A percentile compares a stretch with the other conserved stretches of the same genome.
phyloP scores from a whole-genome alignment of 176 grass and related monocot species.

The Musa itinerans region DNA sequence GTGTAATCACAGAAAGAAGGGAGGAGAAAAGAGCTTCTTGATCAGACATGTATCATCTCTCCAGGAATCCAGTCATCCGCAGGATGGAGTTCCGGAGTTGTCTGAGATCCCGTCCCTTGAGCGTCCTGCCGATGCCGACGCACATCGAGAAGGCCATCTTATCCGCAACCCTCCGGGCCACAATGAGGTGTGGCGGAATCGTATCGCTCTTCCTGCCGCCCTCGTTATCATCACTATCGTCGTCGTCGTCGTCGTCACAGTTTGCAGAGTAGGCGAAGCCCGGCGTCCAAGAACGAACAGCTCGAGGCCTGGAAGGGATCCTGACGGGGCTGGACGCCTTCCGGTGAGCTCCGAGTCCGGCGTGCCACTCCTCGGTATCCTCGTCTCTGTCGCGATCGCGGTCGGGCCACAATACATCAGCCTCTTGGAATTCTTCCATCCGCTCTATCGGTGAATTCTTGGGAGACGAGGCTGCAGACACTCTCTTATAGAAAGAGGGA shows the following conservation, averaged over 20 bases:
- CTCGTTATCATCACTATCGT: background rate
- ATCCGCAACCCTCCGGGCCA: background rate
- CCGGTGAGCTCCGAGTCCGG: background rate
- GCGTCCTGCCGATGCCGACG: slow-evolving; percentile 64
- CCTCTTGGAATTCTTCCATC: slow-evolving; percentile 43
- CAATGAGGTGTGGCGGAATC: slow-evolving; percentile 6
- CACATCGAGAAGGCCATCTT: slow-evolving; percentile 56
- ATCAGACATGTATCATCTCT: slow-evolving; percentile 27
- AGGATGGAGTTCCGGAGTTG: slow-evolving; percentile 49
- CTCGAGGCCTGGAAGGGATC: background rate
- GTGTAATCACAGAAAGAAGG: no score
- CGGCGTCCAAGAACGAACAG: background rate
- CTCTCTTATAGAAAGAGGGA: background rate
- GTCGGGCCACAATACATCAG: slow-evolving; percentile 41
- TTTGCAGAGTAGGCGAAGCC: background rate
- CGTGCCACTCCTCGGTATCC: background rate
- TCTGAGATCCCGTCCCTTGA: slow-evolving; percentile 66
- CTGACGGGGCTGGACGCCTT: background rate
- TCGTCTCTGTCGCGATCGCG: background rate
- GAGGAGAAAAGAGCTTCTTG: no score
- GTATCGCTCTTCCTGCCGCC: background rate
- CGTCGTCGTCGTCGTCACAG: background rate
- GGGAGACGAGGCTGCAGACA: background rate
- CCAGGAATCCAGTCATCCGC: slow-evolving; percentile 68
- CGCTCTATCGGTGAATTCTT: background rate